Percentiles rank a stretch among this genome's conserved stretches.
Conservation (phyloP, 2,329 filamentous ascomycete genomes). For the Berkeleyomyces rouxiae region DNA sequence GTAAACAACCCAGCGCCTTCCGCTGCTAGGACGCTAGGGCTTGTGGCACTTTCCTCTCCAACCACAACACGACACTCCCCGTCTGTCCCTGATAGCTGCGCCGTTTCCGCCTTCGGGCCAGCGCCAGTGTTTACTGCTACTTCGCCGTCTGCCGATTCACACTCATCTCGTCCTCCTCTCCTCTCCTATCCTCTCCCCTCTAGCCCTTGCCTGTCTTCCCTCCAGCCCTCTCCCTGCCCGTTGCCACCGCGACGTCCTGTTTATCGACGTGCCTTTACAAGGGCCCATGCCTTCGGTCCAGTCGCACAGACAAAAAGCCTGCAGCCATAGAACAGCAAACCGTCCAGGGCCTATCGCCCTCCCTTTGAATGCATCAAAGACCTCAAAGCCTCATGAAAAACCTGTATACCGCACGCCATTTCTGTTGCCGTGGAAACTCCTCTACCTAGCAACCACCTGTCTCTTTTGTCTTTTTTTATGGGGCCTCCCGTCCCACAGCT, state of each 20-base stretch:
- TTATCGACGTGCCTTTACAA: neutral
- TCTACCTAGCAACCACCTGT: constrained; percentile 7
- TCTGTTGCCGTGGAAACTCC: constrained; percentile 14
- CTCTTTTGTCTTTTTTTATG: constrained; percentile 3
- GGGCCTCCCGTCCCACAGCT: constrained; percentile 9
- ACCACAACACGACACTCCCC: no score
- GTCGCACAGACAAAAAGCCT: neutral
- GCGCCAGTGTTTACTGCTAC: neutral
- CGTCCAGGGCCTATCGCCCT: neutral
- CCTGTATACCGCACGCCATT: constrained; percentile 7
- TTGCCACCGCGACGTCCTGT: neutral
- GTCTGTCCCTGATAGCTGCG: no score
- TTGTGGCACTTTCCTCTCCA: no score
- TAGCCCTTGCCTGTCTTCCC: neutral
- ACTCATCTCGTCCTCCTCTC: neutral
- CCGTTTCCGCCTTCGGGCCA: no score
- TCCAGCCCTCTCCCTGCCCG: neutral
- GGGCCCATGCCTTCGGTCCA: neutral
- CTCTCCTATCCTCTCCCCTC: neutral
- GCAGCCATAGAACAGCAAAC: neutral
- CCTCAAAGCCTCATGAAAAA: neutral
- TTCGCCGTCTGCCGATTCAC: no score
- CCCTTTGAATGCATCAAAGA: neutral
- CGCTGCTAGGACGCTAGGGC: no score
- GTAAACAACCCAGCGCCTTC: no score